Conservation (phyloP, 1,284 basidiomycete genomes). For the Pyrrhoderma noxium region DNA sequence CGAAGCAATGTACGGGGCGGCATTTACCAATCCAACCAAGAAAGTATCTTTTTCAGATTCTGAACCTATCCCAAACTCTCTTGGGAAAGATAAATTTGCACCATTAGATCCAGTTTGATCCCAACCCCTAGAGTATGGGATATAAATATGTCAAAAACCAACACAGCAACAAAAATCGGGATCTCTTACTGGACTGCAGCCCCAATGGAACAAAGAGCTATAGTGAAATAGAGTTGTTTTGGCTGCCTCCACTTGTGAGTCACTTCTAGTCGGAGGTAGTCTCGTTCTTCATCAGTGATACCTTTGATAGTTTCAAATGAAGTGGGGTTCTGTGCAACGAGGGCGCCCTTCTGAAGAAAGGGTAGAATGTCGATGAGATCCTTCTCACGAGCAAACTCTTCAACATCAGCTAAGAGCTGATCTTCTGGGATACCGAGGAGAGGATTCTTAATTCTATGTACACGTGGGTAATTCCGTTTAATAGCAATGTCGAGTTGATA, state of each 20-base stretch:
- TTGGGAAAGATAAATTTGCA: slow-evolving; percentile 58
- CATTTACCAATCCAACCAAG: slow-evolving; percentile 41
- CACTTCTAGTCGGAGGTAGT: slow-evolving; percentile 42
- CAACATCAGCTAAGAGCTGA: slow-evolving; percentile 39
- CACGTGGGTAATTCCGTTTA: neutral
- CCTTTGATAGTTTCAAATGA: slow-evolving; percentile 44
- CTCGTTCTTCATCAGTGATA: slow-evolving; percentile 45
- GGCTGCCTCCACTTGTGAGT: slow-evolving; percentile 55
- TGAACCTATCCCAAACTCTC: slow-evolving; percentile 37
- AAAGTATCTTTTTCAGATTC: slow-evolving; percentile 33
- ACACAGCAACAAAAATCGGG: slow-evolving; percentile 23
- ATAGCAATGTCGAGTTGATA: neutral
- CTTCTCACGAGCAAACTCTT: slow-evolving; percentile 40
- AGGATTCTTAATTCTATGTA: slow-evolving; percentile 43
- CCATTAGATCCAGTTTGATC: slow-evolving; percentile 59
- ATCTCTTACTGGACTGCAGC: slow-evolving; percentile 62
- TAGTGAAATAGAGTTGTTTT: slow-evolving; percentile 43
- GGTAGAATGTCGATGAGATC: slow-evolving; percentile 39
- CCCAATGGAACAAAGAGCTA: slow-evolving; percentile 51
- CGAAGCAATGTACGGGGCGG: slow-evolving; percentile 47
- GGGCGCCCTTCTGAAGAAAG: slow-evolving; percentile 46
- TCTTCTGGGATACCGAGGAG: slow-evolving; percentile 39
- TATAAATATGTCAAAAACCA: no score
- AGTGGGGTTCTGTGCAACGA: slow-evolving; percentile 49
- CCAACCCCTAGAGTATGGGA: slow-evolving; percentile 41